These are phyloP conservation scores for Fusarium tuaranense DNA, from an alignment of 2,329 filamentous ascomycete genomes.

Conservation along the genomic window DNA sequence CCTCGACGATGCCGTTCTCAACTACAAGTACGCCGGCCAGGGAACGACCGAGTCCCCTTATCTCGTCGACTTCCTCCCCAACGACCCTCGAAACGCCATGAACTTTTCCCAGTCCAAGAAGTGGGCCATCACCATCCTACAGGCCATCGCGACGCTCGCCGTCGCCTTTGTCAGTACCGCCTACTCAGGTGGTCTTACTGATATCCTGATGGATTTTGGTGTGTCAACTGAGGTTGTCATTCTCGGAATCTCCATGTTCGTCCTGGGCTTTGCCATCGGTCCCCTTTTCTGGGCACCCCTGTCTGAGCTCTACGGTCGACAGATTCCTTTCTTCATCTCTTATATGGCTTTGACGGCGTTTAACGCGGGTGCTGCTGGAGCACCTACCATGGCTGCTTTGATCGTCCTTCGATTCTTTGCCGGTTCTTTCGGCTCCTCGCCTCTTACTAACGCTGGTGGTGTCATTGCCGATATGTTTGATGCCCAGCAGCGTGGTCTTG, in stretches of 20 bases:
- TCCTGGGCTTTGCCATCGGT: slow-evolving; percentile 71
- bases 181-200: slow-evolving; percentile 67
- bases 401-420: slow-evolving; percentile 78
- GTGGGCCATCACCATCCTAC: slow-evolving; percentile 73
- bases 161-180: slow-evolving; percentile 78
- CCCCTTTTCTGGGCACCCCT: slow-evolving; percentile 76
- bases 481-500: slow-evolving; percentile 65
- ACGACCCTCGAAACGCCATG: slow-evolving; percentile 77
- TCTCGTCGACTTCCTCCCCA: slow-evolving; percentile 74
- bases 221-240: slow-evolving; percentile 65
- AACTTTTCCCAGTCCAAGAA: slow-evolving; percentile 67
- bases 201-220: slow-evolving; percentile 67
- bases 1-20: slow-evolving; percentile 67
- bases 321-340: slow-evolving; percentile 69
- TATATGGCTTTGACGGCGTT: slow-evolving; percentile 71
- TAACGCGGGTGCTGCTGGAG: slow-evolving; percentile 68
- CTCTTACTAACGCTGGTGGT: slow-evolving; percentile 72
- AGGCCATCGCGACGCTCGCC: slow-evolving; percentile 75
- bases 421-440: slow-evolving; percentile 71
- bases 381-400: slow-evolving; percentile 68
- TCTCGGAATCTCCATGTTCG: slow-evolving; percentile 73
- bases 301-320: slow-evolving; percentile 72
- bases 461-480: slow-evolving; percentile 74
- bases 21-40: slow-evolving; percentile 66
- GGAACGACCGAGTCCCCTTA: slow-evolving; percentile 77